phyloP scores from a whole-genome alignment of 2,329 filamentous ascomycete species.

The Daldinia sp. region DNA sequence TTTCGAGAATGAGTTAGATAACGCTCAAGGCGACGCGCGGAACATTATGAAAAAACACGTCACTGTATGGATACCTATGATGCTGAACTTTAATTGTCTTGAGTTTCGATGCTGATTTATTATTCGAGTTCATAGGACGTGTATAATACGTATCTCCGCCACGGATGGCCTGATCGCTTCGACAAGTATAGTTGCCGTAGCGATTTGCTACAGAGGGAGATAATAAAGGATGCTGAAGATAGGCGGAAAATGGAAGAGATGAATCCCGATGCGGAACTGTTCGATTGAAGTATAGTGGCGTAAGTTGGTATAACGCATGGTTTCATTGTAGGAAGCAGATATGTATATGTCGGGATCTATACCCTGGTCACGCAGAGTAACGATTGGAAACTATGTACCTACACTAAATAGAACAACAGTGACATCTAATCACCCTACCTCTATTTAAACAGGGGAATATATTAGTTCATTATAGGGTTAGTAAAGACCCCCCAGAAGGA shows the following conservation, averaged over 20 bases:
- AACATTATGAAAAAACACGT: not conserved
- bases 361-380: not conserved
- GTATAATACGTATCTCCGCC: constrained; percentile 16
- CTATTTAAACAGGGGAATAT: too few relatives aligned
- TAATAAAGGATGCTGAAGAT: not conserved
- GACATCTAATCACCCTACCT: too few relatives aligned
- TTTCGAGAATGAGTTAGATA: constrained; percentile 9
- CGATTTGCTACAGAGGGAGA: constrained; percentile 15
- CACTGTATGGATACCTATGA: constrained; percentile 4
- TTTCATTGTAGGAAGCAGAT: not conserved
- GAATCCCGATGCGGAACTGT: constrained; percentile 11
- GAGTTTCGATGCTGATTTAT: not conserved
- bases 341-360: not conserved
- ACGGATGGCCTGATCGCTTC: constrained; percentile 22
- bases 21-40: not conserved
- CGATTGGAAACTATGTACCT: too few relatives aligned
- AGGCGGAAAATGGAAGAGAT: constrained; percentile 8
- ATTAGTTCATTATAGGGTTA: too few relatives aligned
- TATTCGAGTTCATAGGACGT: constrained; percentile 5
- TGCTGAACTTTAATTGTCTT: not conserved
- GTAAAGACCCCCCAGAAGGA: too few relatives aligned
- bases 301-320: not conserved
- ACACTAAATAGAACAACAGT: too few relatives aligned
- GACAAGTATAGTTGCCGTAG: constrained; percentile 21
- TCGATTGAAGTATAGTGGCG: not conserved